A percentile compares a stretch with the other conserved stretches of the same genome.
Conservation (phyloP, 2,329 filamentous ascomycete species). For the Aspergillaceae sp. region DNA sequence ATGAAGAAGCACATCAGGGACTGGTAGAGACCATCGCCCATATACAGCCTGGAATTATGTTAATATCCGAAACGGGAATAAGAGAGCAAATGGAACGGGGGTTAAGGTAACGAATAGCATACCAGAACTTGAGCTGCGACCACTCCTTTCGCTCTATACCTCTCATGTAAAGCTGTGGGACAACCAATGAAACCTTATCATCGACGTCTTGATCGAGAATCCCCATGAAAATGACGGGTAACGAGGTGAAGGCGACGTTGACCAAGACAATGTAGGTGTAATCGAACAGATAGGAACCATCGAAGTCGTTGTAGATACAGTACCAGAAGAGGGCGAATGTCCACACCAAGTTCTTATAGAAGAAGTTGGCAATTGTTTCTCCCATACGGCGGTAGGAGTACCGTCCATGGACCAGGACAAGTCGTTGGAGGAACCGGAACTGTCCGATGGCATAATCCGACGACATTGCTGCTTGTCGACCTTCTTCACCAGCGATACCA, state of each 20-base stretch:
- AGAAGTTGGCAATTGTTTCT: constrained; percentile 96
- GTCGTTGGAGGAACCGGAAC: constrained; percentile 76
- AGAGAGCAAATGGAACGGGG: not conserved
- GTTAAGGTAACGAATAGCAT: constrained; percentile 28
- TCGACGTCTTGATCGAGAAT: constrained; percentile 95
- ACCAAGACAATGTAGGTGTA: constrained; percentile 96
- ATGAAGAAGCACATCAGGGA: constrained; percentile 90
- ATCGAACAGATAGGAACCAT: constrained; percentile 94
- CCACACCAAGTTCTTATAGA: constrained; percentile 99
- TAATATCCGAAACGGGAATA: constrained; percentile 15
- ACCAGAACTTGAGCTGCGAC: constrained; percentile 97
- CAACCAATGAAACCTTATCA: constrained; percentile 84
- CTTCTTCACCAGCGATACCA: constrained; percentile 87
- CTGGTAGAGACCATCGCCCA: constrained; percentile 90
- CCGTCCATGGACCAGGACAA: constrained; percentile 82
- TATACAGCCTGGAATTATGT: constrained; percentile 61
- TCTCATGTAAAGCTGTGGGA: constrained; percentile 88
- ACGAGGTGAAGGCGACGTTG: constrained; percentile 91
- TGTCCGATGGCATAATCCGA: constrained; percentile 93
- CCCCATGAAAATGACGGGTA: constrained; percentile 92
- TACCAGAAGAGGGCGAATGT: constrained; percentile 96
- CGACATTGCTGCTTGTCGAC: constrained; percentile 88
- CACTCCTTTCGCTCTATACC: constrained; percentile 95
- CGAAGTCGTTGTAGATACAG: constrained; percentile 89
- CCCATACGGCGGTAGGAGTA: constrained; percentile 94